Evolutionary conservation across 1,139 yeast genomes (phyloP), one percentile per base, ranked within the genome.

Genomic region (Saccharomycopsis crataegensis): DNA sequence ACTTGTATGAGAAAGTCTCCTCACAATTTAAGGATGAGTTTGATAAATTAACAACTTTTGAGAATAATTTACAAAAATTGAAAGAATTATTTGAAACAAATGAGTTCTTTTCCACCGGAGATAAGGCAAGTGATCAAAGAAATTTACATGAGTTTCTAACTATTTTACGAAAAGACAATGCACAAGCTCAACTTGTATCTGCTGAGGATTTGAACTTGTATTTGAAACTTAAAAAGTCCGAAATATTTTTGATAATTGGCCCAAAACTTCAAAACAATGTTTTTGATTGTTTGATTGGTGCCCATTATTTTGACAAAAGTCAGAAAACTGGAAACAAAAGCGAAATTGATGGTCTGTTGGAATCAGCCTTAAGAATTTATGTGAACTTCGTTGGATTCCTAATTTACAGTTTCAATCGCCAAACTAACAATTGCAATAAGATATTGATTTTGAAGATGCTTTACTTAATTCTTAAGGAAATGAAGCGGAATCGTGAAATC

Each of bases 401-500:
- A 41, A 63, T 69, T 28, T 59, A 67, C 57, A 79, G 79, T 61
- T 68, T 80, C 59, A 80, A 80, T 61, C 65, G 85, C 45, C 83
- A 79, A 62, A 47, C 50, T 6, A 77, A 81, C 37, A 76, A 72
- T 51, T 75, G 80, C 49, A 70, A 79, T 55, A 79, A 77, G 57
- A 78, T 80, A 8, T 68, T 80, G 51, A 79, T 79, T 54, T 66
- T 80, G 56, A 80, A 80, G 62, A 76, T 79, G 56, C 65, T 80
- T 6, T 79, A 79, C 62, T 63, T 79, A 51, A 72, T 79, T 0
- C 77, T 80, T 63, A 77, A 82, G 7, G 59, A 56, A 44, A 46
- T 55, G 44, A 38, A 49, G 31, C 44, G 43, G 7, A 45, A 40
- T 41, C 8, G 37, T 16, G 31, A 31, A 46, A 33, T n/a, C 34